Evolutionary conservation across 1,284 basidiomycete genomes (phyloP).

Genomic region (Rhodofomes roseus): DNA sequence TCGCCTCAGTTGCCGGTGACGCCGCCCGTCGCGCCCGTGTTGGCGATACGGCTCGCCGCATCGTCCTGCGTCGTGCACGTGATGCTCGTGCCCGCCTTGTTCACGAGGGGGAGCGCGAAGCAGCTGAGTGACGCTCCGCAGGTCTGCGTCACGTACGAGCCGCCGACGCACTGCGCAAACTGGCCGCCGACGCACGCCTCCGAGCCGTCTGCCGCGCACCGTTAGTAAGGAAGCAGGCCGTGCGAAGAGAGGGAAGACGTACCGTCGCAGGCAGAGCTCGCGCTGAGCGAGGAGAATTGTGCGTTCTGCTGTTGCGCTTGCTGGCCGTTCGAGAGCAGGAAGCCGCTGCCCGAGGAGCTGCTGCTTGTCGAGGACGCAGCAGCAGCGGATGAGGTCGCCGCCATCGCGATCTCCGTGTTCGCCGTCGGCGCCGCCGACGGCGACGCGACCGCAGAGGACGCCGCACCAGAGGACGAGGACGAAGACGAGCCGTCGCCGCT

Average conservation of each 20-base stretch:
- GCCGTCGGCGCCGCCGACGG: conserved; percentile 13
- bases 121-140: conserved; percentile 43
- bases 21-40: conserved; percentile 44
- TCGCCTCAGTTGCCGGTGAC: conserved; percentile 22
- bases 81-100: conserved; percentile 50
- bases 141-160: conserved; percentile 37
- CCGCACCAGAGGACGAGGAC: too few species aligned
- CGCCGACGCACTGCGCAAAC: conserved; percentile 42
- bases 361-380: conserved; percentile 19
- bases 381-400: neutral
- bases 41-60: conserved; percentile 46
- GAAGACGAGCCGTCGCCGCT: conserved; percentile 19
- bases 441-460: conserved; percentile 7
- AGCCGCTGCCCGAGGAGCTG: conserved; percentile 14
- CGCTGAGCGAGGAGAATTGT: conserved; percentile 41
- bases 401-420: neutral
- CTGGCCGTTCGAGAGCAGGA: conserved; percentile 42
- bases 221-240: neutral
- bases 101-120: conserved; percentile 57
- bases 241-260: conserved; percentile 2
- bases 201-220: conserved; percentile 35
- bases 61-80: conserved; percentile 52
- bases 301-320: conserved; percentile 49
- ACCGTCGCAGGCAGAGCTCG: conserved; percentile 36
- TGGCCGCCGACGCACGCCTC: conserved; percentile 30